These are phyloP conservation scores for Suillus weaverae DNA, from an alignment of 768 basidiomycete species.

Conservation along the genomic window DNA sequence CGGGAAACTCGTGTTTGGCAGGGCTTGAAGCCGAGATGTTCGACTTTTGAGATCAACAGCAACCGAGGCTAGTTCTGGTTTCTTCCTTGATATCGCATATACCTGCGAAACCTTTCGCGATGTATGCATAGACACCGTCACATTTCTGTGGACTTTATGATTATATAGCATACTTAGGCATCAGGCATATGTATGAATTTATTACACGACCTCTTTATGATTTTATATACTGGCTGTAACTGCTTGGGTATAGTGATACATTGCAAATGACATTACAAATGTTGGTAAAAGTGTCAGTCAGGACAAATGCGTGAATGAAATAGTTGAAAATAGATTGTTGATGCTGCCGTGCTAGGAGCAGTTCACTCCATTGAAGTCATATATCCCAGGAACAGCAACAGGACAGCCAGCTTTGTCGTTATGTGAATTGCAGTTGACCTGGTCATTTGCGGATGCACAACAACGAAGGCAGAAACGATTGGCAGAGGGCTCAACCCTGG, in stretches of 20 bases:
- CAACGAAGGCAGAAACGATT: constrained; percentile 52
- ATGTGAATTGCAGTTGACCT: constrained; percentile 52
- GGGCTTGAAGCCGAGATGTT: constrained; percentile 28
- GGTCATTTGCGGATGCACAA: constrained; percentile 42
- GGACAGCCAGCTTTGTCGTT: constrained; percentile 45
- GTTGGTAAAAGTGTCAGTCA: not conserved
- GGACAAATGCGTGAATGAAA: not conserved
- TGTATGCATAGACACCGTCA: not conserved
- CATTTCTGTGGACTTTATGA: not conserved
- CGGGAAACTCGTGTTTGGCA: constrained; percentile 52
- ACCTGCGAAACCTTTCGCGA: not conserved
- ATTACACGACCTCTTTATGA: constrained; percentile 2
- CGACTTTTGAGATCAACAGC: not conserved
- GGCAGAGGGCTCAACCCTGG: constrained; percentile 46
- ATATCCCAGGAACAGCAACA: constrained; percentile 45
- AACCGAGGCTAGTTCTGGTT: not conserved
- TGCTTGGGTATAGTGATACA: constrained; percentile 1
- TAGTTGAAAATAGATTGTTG: not conserved
- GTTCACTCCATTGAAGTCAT: constrained; percentile 41
- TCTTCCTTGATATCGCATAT: not conserved
- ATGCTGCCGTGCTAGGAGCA: constrained; percentile 30
- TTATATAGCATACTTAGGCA: not conserved
- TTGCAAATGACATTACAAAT: not conserved
- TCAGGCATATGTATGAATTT: constrained; percentile 4
- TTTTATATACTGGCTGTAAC: constrained; percentile 1